These are phyloP conservation scores for Pseudocercospora fijiensis DNA, from an alignment of 2,329 filamentous ascomycete genomes.

Conservation along the genomic window DNA sequence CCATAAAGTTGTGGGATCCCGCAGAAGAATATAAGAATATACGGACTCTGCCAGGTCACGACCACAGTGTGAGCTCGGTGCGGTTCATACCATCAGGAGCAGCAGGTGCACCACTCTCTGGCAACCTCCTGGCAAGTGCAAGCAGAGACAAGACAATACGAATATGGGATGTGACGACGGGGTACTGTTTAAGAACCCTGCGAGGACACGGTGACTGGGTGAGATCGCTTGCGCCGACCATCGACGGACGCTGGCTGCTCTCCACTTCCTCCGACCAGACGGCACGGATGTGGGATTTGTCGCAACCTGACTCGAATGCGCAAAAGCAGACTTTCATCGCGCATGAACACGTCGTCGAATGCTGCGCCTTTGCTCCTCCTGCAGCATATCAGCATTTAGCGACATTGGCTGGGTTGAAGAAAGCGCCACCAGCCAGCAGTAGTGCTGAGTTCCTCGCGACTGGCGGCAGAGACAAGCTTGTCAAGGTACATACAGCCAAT, in stretches of 20 bases:
- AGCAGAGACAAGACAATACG: conserved; percentile 80
- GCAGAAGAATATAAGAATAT: conserved; percentile 94
- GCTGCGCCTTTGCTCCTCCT: conserved; percentile 80
- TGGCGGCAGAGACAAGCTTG: conserved; percentile 84
- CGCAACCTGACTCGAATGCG: conserved; percentile 61
- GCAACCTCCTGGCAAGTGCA: conserved; percentile 82
- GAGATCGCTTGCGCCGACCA: conserved; percentile 78
- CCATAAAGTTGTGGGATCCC: conserved; percentile 94
- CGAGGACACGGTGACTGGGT: conserved; percentile 86
- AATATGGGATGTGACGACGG: conserved; percentile 91
- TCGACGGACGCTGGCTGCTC: conserved; percentile 78
- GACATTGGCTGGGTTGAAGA: conserved; percentile 76
- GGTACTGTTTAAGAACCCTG: conserved; percentile 89
- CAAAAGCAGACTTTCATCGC: conserved; percentile 74
- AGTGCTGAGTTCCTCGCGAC: conserved; percentile 87
- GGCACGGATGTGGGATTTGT: conserved; percentile 80
- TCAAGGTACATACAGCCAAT: conserved; percentile 82
- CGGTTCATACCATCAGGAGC: conserved; percentile 84
- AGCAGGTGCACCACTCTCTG: conserved; percentile 72
- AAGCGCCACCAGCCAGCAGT: conserved; percentile 69
- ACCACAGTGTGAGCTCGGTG: conserved; percentile 85
- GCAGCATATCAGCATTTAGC: conserved; percentile 75
- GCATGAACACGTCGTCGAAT: conserved; percentile 83
- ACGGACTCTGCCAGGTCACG: conserved; percentile 82
- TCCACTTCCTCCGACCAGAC: conserved; percentile 82